Conservation (phyloP, 169 alveolate species). For the Haemoproteus tartakovskyi region DNA sequence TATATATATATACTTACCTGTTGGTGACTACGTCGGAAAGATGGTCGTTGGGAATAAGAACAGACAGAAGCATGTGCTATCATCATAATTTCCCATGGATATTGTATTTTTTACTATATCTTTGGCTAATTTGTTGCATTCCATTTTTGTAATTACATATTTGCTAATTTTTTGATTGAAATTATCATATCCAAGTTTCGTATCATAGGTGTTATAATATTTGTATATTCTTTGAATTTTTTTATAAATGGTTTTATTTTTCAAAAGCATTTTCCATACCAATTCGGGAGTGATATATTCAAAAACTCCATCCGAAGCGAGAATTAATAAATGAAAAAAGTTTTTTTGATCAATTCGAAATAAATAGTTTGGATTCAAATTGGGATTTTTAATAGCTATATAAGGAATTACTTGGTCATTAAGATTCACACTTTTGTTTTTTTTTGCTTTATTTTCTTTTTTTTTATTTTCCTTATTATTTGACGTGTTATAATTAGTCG, state of each 20-base stretch:
- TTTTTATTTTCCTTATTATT: background rate
- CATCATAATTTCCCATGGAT: constrained; percentile 39
- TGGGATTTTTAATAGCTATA: constrained; percentile 8
- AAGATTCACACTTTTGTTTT: background rate
- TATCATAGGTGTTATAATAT: constrained; percentile 4
- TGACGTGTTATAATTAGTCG: too few relatives aligned
- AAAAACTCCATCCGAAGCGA: constrained; percentile 63
- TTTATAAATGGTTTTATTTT: constrained; percentile 28
- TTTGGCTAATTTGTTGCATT: constrained; percentile 30
- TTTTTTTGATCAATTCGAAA: constrained; percentile 5
- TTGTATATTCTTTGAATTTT: constrained; percentile 34
- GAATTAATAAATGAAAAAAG: constrained; percentile 39
- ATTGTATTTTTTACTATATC: constrained; percentile 22
- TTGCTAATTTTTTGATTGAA: constrained; percentile 13
- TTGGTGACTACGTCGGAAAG: background rate
- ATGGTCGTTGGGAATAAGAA: constrained; percentile 39
- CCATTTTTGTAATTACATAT: constrained; percentile 23
- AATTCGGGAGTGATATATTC: constrained; percentile 22
- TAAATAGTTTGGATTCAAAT: constrained; percentile 29
- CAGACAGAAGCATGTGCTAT: constrained; percentile 48
- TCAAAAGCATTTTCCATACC: constrained; percentile 22
- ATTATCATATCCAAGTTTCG: too few relatives aligned
- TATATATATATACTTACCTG: too few relatives aligned
- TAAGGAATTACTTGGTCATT: constrained; percentile 32
- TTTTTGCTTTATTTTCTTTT: background rate